Percentiles rank a stretch among this genome's conserved stretches.
Conservation (phyloP, 1,139 yeast species). For the Suhomyces coccinellae region DNA sequence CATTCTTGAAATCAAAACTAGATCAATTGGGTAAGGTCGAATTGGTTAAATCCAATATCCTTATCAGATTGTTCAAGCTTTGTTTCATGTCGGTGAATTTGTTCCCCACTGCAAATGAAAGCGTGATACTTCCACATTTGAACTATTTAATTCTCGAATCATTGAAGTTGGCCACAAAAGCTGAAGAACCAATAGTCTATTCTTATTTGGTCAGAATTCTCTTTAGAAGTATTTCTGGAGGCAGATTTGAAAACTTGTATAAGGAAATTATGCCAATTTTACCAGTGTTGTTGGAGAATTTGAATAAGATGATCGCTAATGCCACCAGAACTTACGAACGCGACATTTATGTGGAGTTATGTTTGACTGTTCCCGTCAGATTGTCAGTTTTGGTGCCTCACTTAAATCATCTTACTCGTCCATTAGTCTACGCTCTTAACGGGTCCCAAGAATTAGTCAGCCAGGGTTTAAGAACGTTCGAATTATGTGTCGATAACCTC, state of each 20-base stretch:
- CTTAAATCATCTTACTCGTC: conserved; percentile 81
- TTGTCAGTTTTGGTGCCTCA: conserved; percentile 93
- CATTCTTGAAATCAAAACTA: conserved; percentile 72
- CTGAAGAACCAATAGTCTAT: conserved; percentile 89
- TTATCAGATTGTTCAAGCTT: conserved; percentile 82
- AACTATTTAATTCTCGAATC: conserved; percentile 81
- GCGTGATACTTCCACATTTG: conserved; percentile 83
- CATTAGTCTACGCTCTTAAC: conserved; percentile 85
- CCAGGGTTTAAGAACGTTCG: conserved; percentile 92
- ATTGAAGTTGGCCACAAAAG: conserved; percentile 76
- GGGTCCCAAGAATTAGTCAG: conserved; percentile 90
- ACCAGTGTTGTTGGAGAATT: conserved; percentile 80
- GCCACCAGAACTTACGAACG: conserved; percentile 89
- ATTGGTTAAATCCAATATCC: conserved; percentile 72
- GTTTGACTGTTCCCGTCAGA: conserved; percentile 93
- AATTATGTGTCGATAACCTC: conserved; percentile 92
- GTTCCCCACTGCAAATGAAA: conserved; percentile 85
- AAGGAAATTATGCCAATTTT: conserved; percentile 90
- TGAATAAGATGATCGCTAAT: conserved; percentile 78
- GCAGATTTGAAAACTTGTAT: conserved; percentile 86
- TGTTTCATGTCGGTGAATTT: conserved; percentile 95
- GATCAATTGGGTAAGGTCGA: conserved; percentile 82
- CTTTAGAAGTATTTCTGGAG: conserved; percentile 95
- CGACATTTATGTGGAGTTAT: conserved; percentile 90
- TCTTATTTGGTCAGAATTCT: conserved; percentile 85